Evolutionary conservation across 306 rosid species (phyloP).

Genomic region (Dryas octopetala): DNA sequence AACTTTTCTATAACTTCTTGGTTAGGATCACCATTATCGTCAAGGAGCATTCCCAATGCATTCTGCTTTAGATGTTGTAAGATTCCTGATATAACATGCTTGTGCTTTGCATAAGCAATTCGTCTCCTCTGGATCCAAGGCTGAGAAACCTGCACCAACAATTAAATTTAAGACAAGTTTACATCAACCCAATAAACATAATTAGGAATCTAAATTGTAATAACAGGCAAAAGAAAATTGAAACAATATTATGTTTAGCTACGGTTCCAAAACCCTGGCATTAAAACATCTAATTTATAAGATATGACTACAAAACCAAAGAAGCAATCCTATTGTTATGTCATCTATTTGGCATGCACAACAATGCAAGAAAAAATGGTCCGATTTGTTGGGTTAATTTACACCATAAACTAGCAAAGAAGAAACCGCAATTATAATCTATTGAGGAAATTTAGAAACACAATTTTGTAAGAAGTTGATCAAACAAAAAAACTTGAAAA

Average conservation of each 20-base stretch:
- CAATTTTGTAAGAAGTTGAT: not conserved
- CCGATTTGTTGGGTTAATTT: too few species aligned
- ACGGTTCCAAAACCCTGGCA: too few species aligned
- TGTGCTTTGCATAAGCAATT: conserved; percentile 62
- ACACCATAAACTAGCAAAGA: too few species aligned
- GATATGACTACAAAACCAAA: not conserved
- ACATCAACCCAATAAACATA: not conserved
- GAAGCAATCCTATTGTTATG: not conserved
- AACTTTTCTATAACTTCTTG: conserved; percentile 55
- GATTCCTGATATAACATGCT: conserved; percentile 72
- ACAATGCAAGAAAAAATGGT: too few species aligned
- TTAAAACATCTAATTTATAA: too few species aligned
- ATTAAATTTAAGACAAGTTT: not conserved
- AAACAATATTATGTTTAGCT: not conserved
- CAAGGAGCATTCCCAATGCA: conserved; percentile 63
- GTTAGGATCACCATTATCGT: conserved; percentile 62
- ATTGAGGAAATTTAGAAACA: too few species aligned
- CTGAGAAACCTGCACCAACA: conserved; percentile 69
- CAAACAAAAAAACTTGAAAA: not conserved
- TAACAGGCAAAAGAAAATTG: not conserved
- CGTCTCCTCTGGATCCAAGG: conserved; percentile 89
- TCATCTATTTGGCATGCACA: too few species aligned
- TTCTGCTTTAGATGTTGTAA: conserved; percentile 54
- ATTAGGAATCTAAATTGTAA: not conserved
- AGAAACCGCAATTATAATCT: too few species aligned